Conservation (phyloP, 352 stramenopile species). For the Globisporangium alternatum region DNA sequence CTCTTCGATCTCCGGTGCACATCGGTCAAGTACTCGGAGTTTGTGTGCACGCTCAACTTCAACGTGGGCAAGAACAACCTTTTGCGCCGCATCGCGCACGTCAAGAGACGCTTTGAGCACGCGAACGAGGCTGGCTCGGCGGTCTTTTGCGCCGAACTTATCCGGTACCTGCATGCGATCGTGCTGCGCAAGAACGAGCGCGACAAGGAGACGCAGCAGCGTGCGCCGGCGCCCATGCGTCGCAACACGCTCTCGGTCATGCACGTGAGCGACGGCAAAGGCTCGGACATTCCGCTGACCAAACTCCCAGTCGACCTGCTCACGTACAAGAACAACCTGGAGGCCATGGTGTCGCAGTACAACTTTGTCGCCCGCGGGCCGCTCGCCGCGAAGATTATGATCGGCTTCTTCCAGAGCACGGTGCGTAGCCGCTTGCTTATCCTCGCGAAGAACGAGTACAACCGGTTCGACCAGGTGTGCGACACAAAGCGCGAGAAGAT, state of each 20-base stretch:
- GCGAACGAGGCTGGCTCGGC: conserved; percentile 62
- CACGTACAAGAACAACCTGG: conserved; percentile 77
- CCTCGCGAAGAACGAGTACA: conserved; percentile 54
- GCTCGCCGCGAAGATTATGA: conserved; percentile 41
- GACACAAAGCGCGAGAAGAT: conserved; percentile 48
- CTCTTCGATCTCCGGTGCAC: conserved; percentile 45
- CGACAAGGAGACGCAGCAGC: conserved; percentile 51
- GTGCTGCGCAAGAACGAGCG: conserved; percentile 65
- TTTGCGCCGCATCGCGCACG: conserved; percentile 31
- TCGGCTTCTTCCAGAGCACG: conserved; percentile 55
- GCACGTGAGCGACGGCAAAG: conserved; percentile 28
- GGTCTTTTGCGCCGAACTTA: conserved; percentile 62
- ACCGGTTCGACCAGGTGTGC: conserved; percentile 51
- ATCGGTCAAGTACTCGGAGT: conserved; percentile 32
- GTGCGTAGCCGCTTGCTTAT: conserved; percentile 45
- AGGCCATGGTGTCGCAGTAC: conserved; percentile 78
- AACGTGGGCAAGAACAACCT: conserved; percentile 63
- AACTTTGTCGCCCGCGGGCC: conserved; percentile 67
- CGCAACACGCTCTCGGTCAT: conserved; percentile 56
- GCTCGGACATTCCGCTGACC: conserved; percentile 28
- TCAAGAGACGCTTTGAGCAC: conserved; percentile 54
- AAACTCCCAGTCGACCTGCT: conserved; percentile 63
- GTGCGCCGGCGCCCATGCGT: conserved; percentile 32
- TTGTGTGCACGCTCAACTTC: conserved; percentile 48
- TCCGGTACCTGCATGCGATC: conserved; percentile 67